Base-by-base conservation (phyloP, 129 eudicot genomes). In the Artemisia argyi region DNA sequence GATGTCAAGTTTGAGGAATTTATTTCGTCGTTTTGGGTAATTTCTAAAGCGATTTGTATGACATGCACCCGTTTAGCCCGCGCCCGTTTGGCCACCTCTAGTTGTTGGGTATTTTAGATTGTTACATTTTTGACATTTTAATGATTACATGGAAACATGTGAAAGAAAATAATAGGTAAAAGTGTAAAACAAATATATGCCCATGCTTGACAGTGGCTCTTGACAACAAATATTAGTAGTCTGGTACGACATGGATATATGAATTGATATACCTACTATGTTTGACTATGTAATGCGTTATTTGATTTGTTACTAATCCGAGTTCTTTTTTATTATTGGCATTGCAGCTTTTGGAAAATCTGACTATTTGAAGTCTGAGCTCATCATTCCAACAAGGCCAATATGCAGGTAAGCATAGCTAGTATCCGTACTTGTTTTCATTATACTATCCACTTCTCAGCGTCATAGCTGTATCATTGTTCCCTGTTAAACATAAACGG, bases 341-440 rank as follows among this genome's bases (percentile, higher is more conserved):
- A 54, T 76, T 58, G 46, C 76, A 77, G 76, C 65, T 17, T 14
- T 54, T 28, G 46, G 56, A 50, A 4, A 53, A 68, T 58, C 68
- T 57, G 74, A 75, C 15, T 39, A 39, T 39, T 39, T 39, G 46
- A 39, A 56, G 20, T 63, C 53, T 74, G 65, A 53, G 11, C 68
- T n/a, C 24, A 20, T 20, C 22, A 20, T 20, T 20, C 22, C 22
- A 20, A 20, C 22, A 20, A 20, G 22, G 22, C 0, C 69, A 76
- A 60, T 61, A 76, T 76, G 80, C 80, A 76, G 80, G 80, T 68
- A 68, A 35, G 19, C 35, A 69, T 69, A 17, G 53, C 72, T 49
- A 17, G 19, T 18, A 66, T 16, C 58, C 30, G 7, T 30, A 30
- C 39, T 22, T 22, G 44, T 52, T 54, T 46, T 26, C 48, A 30